Base-by-base conservation (phyloP, 1,284 basidiomycete genomes). In the Trametes versicolor region DNA sequence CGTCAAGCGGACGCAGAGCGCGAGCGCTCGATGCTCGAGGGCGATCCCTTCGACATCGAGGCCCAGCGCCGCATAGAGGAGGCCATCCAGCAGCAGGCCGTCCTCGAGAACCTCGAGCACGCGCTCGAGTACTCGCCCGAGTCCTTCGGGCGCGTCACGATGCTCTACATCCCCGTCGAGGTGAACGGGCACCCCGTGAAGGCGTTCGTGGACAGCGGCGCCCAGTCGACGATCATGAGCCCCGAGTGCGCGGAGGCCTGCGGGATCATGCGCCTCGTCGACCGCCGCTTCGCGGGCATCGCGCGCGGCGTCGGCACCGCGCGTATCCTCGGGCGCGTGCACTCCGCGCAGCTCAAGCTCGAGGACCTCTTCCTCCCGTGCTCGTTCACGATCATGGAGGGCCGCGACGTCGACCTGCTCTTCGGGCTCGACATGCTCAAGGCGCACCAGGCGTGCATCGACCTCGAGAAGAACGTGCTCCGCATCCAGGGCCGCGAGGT, bases 391-490 rank as follows among this genome's bases (percentile, higher is more conserved):
- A 92, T 99, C 69, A 94, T 99, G 86, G 97, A 99, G 85, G 96
- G 96, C 27, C 87, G 90, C 37, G 90, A 93, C 61, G 96, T 99
- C 47, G 97, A 99, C 73, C 87, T 99, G 23, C 83, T 99, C 2
- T 93, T 99, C 59, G 98, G 97, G 5, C 85, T 99, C 21, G 97
- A 99, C 82, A 99, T 99, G 98, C 88, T 99, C 61, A 99, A 97
- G 79, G 92, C 96, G 1, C 95, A 98, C 75, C 96, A 98, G 77
- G 97, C 96, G 10, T 93, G 89, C 72, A 98, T 99, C 75, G 98
- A 99, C 78, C 87, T 99, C 29, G 85, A 90, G 65, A 94, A 95
- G 77, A 90, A 92, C 72, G 92, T 93, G 13, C 86, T 99, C 19
- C 85, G 96, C 32, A 97, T 99, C 64, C 91, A 96, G 79, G 92